A percentile compares a stretch with the other conserved stretches of the same genome.
phyloP scores from a whole-genome alignment of 1,284 basidiomycete species.

The Irpex lacteus region DNA sequence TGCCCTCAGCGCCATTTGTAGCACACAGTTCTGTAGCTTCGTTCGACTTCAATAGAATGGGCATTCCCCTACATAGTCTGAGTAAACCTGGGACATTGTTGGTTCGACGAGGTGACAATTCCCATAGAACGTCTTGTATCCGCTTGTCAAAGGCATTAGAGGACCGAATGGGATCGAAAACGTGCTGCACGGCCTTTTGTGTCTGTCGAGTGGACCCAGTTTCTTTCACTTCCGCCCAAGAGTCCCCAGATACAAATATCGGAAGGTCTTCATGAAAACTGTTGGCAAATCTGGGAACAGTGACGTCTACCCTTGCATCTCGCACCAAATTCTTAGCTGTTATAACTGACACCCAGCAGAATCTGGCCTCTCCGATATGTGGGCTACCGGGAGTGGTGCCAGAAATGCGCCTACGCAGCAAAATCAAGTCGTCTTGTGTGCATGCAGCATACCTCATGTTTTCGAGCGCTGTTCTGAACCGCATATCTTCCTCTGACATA shows the following conservation, averaged over 20 bases:
- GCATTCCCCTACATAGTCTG: slow-evolving; percentile 35
- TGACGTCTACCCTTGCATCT: neutral
- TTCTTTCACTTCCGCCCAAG: too few relatives aligned
- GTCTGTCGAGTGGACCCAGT: too few relatives aligned
- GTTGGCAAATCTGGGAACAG: neutral
- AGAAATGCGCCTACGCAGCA: neutral
- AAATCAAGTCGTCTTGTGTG: neutral
- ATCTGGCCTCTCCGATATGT: neutral
- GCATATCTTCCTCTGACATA: neutral
- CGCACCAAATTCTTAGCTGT: neutral
- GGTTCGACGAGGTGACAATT: neutral
- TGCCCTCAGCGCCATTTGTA: slow-evolving; percentile 39
- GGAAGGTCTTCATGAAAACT: neutral
- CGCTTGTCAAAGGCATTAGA: neutral
- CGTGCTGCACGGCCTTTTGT: too few relatives aligned
- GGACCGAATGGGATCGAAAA: neutral
- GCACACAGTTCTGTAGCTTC: slow-evolving; percentile 36
- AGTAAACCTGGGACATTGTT: slow-evolving; percentile 14
- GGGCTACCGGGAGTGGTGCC: neutral
- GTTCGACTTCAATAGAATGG: slow-evolving; percentile 37
- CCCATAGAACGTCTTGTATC: neutral
- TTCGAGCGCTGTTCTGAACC: neutral
- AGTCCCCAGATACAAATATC: neutral
- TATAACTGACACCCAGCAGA: neutral
- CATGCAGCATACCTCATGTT: neutral